Evolutionary conservation across 2,329 filamentous ascomycete species (phyloP).

Genomic region (Xylariaceae sp.): DNA sequence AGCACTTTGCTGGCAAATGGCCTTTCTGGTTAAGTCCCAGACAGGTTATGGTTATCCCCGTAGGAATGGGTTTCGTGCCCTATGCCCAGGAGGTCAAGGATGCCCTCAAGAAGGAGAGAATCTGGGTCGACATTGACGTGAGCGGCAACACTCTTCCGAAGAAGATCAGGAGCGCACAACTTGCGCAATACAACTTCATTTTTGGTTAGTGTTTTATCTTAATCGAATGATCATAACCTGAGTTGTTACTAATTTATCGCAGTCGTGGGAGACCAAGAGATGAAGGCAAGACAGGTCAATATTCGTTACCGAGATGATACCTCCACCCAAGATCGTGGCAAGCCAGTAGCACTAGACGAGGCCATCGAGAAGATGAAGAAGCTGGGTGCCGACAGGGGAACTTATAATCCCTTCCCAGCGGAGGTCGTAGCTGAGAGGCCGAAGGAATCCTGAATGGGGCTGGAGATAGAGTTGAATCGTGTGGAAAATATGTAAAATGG

Average conservation of each 20-base stretch:
- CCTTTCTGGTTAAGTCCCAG: constrained; percentile 85
- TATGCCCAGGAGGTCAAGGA: constrained; percentile 72
- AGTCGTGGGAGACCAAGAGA: constrained; percentile 62
- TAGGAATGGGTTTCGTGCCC: constrained; percentile 66
- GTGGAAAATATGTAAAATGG: too few species aligned
- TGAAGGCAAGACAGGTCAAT: constrained; percentile 57
- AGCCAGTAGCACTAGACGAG: constrained; percentile 53
- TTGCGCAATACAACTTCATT: constrained; percentile 81
- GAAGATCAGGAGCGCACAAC: constrained; percentile 80
- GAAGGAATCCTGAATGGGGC: neutral
- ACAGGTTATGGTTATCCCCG: constrained; percentile 74
- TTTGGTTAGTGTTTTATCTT: constrained; percentile 54
- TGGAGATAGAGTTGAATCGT: too few species aligned
- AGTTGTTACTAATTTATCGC: neutral
- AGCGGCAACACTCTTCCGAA: constrained; percentile 80
- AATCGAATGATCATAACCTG: neutral
- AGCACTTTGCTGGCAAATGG: constrained; percentile 86
- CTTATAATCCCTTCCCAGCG: constrained; percentile 34
- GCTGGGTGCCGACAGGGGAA: constrained; percentile 44
- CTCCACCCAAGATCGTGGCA: constrained; percentile 57
- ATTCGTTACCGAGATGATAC: constrained; percentile 62
- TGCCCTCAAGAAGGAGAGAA: constrained; percentile 61
- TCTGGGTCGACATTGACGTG: constrained; percentile 69
- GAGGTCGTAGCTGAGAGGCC: constrained; percentile 1
- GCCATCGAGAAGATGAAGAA: constrained; percentile 52